Conservation (phyloP, 169 alveolate species). For the Plasmodium vivax region DNA sequence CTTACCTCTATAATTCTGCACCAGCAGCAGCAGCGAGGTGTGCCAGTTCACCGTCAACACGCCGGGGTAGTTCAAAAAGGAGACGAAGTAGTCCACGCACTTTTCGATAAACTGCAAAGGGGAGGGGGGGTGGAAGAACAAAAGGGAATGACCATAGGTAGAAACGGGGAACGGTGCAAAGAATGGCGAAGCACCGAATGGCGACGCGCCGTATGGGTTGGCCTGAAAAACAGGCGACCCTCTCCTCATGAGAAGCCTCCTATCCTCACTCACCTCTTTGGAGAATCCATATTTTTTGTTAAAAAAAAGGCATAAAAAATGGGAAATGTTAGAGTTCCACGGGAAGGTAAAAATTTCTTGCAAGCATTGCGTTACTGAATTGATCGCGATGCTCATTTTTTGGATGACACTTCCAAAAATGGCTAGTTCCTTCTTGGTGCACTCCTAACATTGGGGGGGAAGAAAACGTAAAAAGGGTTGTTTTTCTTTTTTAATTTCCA, state of each 20-base stretch:
- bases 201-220: neutral
- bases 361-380: constrained; percentile 94
- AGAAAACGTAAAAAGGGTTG: neutral
- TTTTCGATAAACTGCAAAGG: constrained; percentile 77
- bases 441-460: constrained; percentile 78
- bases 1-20: constrained; percentile 88
- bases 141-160: neutral
- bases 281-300: constrained; percentile 95
- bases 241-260: constrained; percentile 79
- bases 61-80: constrained; percentile 82
- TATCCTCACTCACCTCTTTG: constrained; percentile 86
- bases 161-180: neutral
- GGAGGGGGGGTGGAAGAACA: neutral
- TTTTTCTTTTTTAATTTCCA: neutral
- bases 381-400: constrained; percentile 92
- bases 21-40: constrained; percentile 91
- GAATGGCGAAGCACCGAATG: neutral
- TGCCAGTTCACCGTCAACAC: constrained; percentile 95
- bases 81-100: constrained; percentile 80
- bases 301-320: constrained; percentile 91
- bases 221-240: neutral
- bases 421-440: constrained; percentile 95
- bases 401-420: constrained; percentile 93
- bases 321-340: constrained; percentile 90
- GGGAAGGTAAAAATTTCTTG: constrained; percentile 90